Evolutionary conservation across 1,284 basidiomycete species (phyloP).

Genomic region (Meira miltonrushii): DNA sequence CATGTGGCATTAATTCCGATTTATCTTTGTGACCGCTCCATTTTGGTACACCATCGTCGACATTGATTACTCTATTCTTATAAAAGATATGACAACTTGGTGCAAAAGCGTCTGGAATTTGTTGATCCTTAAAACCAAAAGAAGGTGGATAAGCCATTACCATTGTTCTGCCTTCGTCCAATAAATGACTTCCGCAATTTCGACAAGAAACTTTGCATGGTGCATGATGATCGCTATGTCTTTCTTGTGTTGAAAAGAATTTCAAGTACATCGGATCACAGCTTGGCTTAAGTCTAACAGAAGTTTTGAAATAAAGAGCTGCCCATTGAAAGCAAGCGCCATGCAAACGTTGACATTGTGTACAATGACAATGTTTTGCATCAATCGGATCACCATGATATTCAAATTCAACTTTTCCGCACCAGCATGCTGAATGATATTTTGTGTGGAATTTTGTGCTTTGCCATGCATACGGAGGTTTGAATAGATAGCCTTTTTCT

Average conservation of each 20-base stretch:
- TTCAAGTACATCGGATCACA: slow-evolving; percentile 27
- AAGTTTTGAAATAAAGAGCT: slow-evolving; percentile 30
- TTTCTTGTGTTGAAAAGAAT: slow-evolving; percentile 28
- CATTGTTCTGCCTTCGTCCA: slow-evolving; percentile 33
- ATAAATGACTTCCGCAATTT: slow-evolving; percentile 27
- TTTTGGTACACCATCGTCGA: slow-evolving; percentile 21
- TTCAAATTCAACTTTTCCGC: slow-evolving; percentile 23
- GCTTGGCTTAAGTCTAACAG: slow-evolving; percentile 22
- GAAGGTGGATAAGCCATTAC: slow-evolving; percentile 23
- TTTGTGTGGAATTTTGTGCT: not conserved
- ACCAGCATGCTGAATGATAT: not conserved
- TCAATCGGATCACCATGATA: slow-evolving; percentile 34
- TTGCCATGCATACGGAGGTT: slow-evolving; percentile 1
- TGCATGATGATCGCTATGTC: slow-evolving; percentile 24
- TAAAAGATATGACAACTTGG: slow-evolving; percentile 33
- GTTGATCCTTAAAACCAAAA: slow-evolving; percentile 23
- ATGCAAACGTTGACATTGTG: not conserved
- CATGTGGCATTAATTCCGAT: slow-evolving; percentile 1
- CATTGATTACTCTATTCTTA: slow-evolving; percentile 21
- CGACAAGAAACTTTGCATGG: slow-evolving; percentile 32
- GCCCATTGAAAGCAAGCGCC: slow-evolving; percentile 22
- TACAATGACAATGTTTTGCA: slow-evolving; percentile 19
- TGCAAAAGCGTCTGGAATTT: slow-evolving; percentile 21
- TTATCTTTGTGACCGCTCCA: slow-evolving; percentile 5
- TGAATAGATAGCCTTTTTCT: slow-evolving; percentile 24